Base-by-base conservation (phyloP, 306 rosid genomes). In the Cicer bijugum region DNA sequence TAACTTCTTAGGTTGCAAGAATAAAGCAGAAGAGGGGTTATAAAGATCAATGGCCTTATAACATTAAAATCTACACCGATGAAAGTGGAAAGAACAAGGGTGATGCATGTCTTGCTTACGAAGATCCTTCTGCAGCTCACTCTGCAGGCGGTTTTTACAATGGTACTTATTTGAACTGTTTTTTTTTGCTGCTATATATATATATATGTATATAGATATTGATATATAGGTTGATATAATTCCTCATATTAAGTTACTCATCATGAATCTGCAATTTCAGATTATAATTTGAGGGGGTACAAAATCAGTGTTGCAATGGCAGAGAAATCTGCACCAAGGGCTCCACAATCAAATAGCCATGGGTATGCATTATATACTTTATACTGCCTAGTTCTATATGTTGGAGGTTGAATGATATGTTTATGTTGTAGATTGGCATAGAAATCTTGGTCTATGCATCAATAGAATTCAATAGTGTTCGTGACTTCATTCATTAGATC, bases 31-130 rank as follows among this genome's bases (percentile, higher is more conserved):
- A 95, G 83, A 89, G 99, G 78, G 99, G 99, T 9, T 95, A 95
- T 79, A 95, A 91, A 81, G 99, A 95, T 82, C 99, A 95, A 75
- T 95, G 99, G 99, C 99, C 99, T 53, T 95, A 85, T 83, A 95
- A 95, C 74, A 88, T 95, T 66, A 95, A 90, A 82, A 88, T 95
- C 62, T 95, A 95, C 86, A 90, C 96, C 0, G 99, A 95, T 70
- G 99, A 95, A 50, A 82, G 56, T 48, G 99, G 99, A 44, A 90
- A 90, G 53, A 91, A 95, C 85, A 95, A 95, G 82, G 99, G 99
- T 7, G 99, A 95, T 71, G 99, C 96, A 11, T 83, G 88, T 80
- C 90, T 95, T 66, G 85, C 97, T 5, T 95, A 91, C 76, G 99
- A 95, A 84, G 99, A 95, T 78, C 99, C 99, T 51, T 86, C 87